Evolutionary conservation across 169 alveolate species (phyloP), one percentile per base, ranked within the genome.

Genomic region (Miamiensis avidus): DNA sequence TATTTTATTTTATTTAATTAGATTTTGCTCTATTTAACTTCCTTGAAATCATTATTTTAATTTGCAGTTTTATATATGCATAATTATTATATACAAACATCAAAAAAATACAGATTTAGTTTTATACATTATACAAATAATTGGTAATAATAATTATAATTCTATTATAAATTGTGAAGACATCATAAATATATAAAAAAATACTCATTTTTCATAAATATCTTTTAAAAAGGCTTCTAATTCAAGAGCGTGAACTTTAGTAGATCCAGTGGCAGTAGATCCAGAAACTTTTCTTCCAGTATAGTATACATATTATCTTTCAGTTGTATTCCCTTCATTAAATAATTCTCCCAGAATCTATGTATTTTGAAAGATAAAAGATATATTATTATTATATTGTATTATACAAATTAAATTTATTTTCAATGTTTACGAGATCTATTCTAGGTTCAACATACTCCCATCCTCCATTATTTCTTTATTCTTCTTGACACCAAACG

Each of bases 401-500:
- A 49, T 49, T 49, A 49, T 11, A 49, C 20, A 49, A n/a, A n/a
- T n/a, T n/a, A n/a, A n/a, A n/a, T 76, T 29, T 29, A 76, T 29
- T 29, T 76, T 0, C 27, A 11, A 26, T 27, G 25, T 76, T 49
- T 31, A 86, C 90, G n/a, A 75, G 64, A 75, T 81, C 72, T 74
- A 89, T 75, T 82, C 93, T 82, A n/a, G 91, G 87, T 49, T 81
- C 83, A 64, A 89, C 87, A 75, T 82, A 86, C 0, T 73, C 34
- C 91, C 91, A 89, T 27, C 91, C 88, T n/a, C 93, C 93, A n/a
- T 76, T 65, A 79, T 89, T 89, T 30, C 81, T 30, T 75, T 88
- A 91, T 78, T 89, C 93, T 83, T 89, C 93, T 86, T 89, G 76
- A 29, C 76, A 90, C 91, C 91, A 89, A 31, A 82, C 77, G 65